Base-by-base conservation (phyloP, 768 basidiomycete species). In the Podaxis sp. region DNA sequence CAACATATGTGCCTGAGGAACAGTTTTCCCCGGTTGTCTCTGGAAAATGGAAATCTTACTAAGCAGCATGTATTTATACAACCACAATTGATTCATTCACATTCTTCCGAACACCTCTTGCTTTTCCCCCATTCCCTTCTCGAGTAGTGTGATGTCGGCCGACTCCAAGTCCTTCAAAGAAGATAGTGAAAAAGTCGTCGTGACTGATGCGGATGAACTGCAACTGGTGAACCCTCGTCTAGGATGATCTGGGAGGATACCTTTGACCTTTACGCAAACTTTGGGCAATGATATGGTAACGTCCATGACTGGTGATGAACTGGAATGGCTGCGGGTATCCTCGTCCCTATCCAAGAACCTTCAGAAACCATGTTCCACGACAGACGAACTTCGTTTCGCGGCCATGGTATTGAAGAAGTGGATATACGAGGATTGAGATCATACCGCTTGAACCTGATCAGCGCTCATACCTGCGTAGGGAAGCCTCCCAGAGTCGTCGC, bases 361-460 rank as follows among this genome's bases (percentile, higher is more conserved):
- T 66, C 63, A 67, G 62, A 62, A 26, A 53, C 58, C 41, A 40
- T 55, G 26, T 64, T 74, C 68, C 70, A 40, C 30, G 30, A 24
- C 69, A 60, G 64, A 64, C 28, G 66, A 63, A 50, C 49, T 66
- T 63, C 52, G 64, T 58, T 58, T 38, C 53, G 69, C 68, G 66
- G 66, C 64, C 65, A 67, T 64, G 68, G 52, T 68, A 67, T 70
- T 68, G 66, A 65, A 68, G 68, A 60, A 57, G 66, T 63, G 74
- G 73, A 59, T 72, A 76, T 75, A 75, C 77, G 75, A 78, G 85
- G 92, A 77, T 93, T 95, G 93, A 96, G 94, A 95, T 91, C 64
- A 95, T 86, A 95, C 93, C 93, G 94, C 88, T 86, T 76, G 91
- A 95, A 95, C 93, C 92, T 95, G 94, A 92, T 84, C 89, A 93